Percentiles rank a stretch among this genome's conserved stretches.
phyloP scores from a whole-genome alignment of 352 stramenopile genomes.

The Achlya hypogyna region DNA sequence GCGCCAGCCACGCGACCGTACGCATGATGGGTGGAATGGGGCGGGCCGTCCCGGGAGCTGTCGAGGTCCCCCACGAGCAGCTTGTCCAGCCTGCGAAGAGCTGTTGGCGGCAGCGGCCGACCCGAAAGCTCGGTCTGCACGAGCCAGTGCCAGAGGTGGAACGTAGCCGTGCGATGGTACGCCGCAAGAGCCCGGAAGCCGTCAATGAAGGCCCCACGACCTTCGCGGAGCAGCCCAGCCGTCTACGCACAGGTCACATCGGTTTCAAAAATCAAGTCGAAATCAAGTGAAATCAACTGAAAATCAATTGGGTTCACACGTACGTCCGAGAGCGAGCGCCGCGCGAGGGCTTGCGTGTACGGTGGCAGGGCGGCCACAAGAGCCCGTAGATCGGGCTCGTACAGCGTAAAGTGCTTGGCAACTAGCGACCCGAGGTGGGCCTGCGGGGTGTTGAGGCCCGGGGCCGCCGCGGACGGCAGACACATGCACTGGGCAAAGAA shows the following conservation, averaged over 20 bases:
- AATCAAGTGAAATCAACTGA: not conserved
- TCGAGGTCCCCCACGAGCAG: constrained; percentile 46
- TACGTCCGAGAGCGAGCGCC: constrained; percentile 5
- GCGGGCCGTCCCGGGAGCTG: constrained; percentile 56
- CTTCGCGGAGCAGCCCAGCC: not conserved
- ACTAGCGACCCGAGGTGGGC: constrained; percentile 22
- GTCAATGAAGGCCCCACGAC: constrained; percentile 13
- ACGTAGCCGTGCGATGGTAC: constrained; percentile 1
- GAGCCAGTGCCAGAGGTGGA: constrained; percentile 9
- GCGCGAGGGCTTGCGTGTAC: constrained; percentile 1
- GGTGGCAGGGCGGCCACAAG: not conserved
- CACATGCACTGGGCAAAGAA: constrained; percentile 86
- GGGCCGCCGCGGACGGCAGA: constrained; percentile 40
- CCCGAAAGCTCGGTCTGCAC: constrained; percentile 37
- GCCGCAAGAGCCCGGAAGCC: constrained; percentile 12
- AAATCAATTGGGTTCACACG: not conserved
- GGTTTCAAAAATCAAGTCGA: not conserved
- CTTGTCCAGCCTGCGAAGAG: constrained; percentile 54
- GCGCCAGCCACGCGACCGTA: not conserved
- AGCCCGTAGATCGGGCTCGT: constrained; percentile 8
- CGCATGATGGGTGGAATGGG: constrained; percentile 22
- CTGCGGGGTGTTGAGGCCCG: constrained; percentile 1
- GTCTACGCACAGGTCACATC: not conserved
- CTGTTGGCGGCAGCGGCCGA: constrained; percentile 42
- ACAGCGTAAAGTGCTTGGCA: constrained; percentile 24